Evolutionary conservation across 129 eudicot species (phyloP), one percentile per base, ranked within the genome.

Genomic region (Tagetes erecta): DNA sequence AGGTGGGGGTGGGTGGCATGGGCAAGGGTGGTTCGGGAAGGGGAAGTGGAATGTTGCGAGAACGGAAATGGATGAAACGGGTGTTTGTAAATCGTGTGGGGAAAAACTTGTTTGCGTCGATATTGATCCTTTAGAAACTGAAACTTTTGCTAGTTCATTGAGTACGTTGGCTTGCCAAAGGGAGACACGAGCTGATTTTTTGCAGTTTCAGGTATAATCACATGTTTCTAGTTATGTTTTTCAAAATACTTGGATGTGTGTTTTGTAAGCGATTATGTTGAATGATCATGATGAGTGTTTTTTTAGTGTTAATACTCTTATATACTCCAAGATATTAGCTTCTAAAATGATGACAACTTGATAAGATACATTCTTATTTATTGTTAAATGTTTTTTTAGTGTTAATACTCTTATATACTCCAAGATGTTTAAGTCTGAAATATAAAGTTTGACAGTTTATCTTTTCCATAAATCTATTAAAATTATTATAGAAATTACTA

Each of bases 1-100:
- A 74, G 90, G 97, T 0, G 99, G 99, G 10, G 97, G 97, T 9
- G 99, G 99, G 77, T 95, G 97, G 97, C 99, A 95, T 59, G 99
- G 97, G 31, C 94, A 80, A 82, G 99, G 99, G 68, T 95, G 99
- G 99, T 77, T 95, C 8, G 94, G 99, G 44, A 88, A 66, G 35
- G 99, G 99, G 73, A 82, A 80, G 40, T 95, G 99, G 99, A 45
- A 64, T 57, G 96, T 95, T 55, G 83, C 57, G 76, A 87, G 90
- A 77, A 86, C 99, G 1, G 83, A 82, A 41, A 88, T 95, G 85
- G 85, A 85, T 67, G 77, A 81, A 73, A 76, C 1, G 12, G 99
- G 99, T n/a, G 88, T 87, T 27, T 95, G 97, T 75, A 65, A 40
- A 20, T 80, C 83, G 30, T 95, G 99, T 71, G 82, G 88, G 10